Evolutionary conservation across 108 stramenopile species (phyloP), one percentile per base, ranked within the genome.

Genomic region (Nannochloropsis oceanica): DNA sequence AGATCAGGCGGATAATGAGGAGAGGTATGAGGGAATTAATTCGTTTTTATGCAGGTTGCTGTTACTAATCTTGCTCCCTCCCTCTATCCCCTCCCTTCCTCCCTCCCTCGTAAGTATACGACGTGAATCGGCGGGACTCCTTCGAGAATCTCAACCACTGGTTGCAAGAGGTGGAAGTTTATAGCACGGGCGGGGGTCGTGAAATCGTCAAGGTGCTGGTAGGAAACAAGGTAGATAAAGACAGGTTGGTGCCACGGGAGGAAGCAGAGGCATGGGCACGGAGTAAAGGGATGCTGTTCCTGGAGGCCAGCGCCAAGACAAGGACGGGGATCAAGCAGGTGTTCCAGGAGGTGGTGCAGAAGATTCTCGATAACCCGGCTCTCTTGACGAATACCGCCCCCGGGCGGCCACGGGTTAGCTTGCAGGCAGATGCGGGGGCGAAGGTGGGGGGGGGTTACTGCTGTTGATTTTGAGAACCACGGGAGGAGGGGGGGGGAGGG

Each of bases 141-240:
- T 98, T 98, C 90, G 97, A 98, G 82, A 96, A 97, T 92, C 91
- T 99, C 82, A 92, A 93, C 44, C 94, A 95, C 86, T 99, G 99
- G 99, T 89, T 98, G 26, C 95, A 98, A 82, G 99, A 99, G 91
- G 96, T 98, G 11, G 95, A 97, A 82, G 84, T 94, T 84, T 99
- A 97, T 89, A 93, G 93, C 83, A 95, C 96, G 34, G 95, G 96
- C 81, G 95, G 96, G 90, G 96, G 96, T 44, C 94, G 96, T 80
- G 94, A 95, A 44, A 84, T 99, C 10, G 96, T 98, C 42, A 97
- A 98, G 92, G 84, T 99, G 42, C 86, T 98, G 46, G 96, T 98
- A 59, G 99, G 97, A 26, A 99, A 99, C 89, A 99, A 99, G 91
- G 84, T 88, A 22, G 89, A 86, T 59, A 86, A 90, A 46, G 87